These are phyloP conservation scores for Aspergillus conjunctus DNA, from an alignment of 495 filamentous ascomycete genomes.

Conservation along the genomic window DNA sequence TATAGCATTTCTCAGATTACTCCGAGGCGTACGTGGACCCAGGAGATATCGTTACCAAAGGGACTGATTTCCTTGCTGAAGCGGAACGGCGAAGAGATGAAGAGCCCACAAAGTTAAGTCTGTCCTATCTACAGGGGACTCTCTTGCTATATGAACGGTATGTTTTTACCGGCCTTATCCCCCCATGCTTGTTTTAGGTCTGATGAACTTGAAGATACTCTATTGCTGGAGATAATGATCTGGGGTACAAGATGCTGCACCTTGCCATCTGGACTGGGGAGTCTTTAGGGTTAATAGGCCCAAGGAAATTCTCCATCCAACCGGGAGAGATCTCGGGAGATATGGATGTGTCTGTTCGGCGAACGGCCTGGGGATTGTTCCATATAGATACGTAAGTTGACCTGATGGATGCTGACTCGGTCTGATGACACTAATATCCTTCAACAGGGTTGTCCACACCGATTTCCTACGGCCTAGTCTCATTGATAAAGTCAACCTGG, in stretches of 20 bases:
- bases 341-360: conserved; percentile 38
- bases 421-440: neutral
- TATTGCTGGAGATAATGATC: conserved; percentile 44
- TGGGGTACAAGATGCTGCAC: conserved; percentile 48
- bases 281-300: conserved; percentile 39
- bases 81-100: conserved; percentile 39
- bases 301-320: conserved; percentile 23
- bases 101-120: conserved; percentile 30
- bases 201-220: conserved; percentile 36
- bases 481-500: conserved; percentile 40
- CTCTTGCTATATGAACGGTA: conserved; percentile 47
- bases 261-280: conserved; percentile 44
- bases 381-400: conserved; percentile 47
- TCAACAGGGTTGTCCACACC: conserved; percentile 42
- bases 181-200: neutral
- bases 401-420: neutral
- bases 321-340: conserved; percentile 33
- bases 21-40: conserved; percentile 47
- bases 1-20: conserved; percentile 49
- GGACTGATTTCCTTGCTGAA: conserved; percentile 45
- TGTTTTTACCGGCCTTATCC: conserved; percentile 1
- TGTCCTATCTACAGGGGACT: conserved; percentile 44
- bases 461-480: conserved; percentile 44
- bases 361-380: conserved; percentile 49
- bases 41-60: conserved; percentile 47